Percentiles rank a stretch among this genome's conserved stretches.
Evolutionary conservation across 1,139 yeast species (phyloP).

Genomic region (Yamadazyma diospyri): DNA sequence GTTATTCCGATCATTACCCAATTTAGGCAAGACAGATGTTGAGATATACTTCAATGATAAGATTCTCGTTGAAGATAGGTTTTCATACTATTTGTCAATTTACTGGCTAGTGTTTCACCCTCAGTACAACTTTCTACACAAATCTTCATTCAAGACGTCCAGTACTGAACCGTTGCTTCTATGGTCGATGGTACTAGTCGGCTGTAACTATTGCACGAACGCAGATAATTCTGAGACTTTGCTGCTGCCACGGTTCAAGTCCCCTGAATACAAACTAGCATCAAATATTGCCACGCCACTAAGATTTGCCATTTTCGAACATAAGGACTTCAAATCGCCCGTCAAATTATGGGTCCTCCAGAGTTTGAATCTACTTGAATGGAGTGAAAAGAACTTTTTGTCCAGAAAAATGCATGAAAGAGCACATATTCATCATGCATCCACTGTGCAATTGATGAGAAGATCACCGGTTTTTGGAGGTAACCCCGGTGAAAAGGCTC

Average conservation of each 20-base stretch:
- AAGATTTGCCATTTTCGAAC: slow-evolving; percentile 59
- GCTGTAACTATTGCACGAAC: slow-evolving; percentile 35
- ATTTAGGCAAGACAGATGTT: slow-evolving; percentile 18
- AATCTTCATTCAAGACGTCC: slow-evolving; percentile 57
- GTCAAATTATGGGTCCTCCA: slow-evolving; percentile 68
- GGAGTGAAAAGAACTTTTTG: slow-evolving; percentile 65
- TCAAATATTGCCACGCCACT: slow-evolving; percentile 57
- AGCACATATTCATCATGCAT: slow-evolving; percentile 75
- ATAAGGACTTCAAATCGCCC: slow-evolving; percentile 57
- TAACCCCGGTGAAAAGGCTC: slow-evolving; percentile 37
- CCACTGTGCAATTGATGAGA: slow-evolving; percentile 68
- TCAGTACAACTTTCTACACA: slow-evolving; percentile 59
- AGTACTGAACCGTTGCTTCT: slow-evolving; percentile 54
- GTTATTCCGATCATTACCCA: slow-evolving; percentile 17
- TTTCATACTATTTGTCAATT: slow-evolving; percentile 31
- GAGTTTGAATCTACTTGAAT: slow-evolving; percentile 58
- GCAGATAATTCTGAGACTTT: slow-evolving; percentile 13
- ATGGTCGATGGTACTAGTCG: slow-evolving; percentile 56
- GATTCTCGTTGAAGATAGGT: slow-evolving; percentile 25
- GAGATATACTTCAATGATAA: slow-evolving; percentile 19
- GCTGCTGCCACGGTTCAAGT: slow-evolving; percentile 16
- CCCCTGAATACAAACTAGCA: slow-evolving; percentile 30
- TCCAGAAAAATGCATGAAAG: slow-evolving; percentile 65
- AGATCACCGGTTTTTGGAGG: slow-evolving; percentile 73
- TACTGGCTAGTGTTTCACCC: slow-evolving; percentile 64